Evolutionary conservation across 2,329 filamentous ascomycete species (phyloP).

Genomic region (Trichoderma semiorbis): DNA sequence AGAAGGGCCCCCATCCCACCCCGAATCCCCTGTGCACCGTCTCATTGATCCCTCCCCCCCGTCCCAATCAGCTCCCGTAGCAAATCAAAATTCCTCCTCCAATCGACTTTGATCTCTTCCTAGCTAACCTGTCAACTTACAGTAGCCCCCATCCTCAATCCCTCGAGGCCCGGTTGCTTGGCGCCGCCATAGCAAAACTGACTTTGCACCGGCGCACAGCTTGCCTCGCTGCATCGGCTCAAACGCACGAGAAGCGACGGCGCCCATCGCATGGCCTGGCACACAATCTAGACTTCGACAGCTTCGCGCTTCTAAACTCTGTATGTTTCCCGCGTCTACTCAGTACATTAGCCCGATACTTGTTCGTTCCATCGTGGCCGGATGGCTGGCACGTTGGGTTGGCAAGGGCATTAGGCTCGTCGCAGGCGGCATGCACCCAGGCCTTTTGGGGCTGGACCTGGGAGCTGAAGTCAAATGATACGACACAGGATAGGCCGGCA

Average conservation of each 20-base stretch:
- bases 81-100: neutral
- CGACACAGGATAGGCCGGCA: conserved; percentile 1
- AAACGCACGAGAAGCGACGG: neutral
- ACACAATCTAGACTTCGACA: neutral
- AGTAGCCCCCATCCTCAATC: neutral
- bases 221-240: neutral
- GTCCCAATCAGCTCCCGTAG: neutral
- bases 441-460: neutral
- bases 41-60: neutral
- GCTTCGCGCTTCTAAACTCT: conserved; percentile 3
- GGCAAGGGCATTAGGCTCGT: neutral
- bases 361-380: neutral
- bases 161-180: neutral
- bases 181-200: neutral
- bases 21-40: neutral
- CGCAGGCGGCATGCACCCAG: neutral
- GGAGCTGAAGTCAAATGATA: neutral
- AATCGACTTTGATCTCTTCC: neutral
- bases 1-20: neutral
- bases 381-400: neutral
- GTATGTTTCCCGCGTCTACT: neutral
- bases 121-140: neutral
- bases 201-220: conserved; percentile 3
- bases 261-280: neutral
- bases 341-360: neutral